These are phyloP conservation scores for Arachis hypogaea DNA, from an alignment of 306 rosid genomes.

Conservation along the genomic window DNA sequence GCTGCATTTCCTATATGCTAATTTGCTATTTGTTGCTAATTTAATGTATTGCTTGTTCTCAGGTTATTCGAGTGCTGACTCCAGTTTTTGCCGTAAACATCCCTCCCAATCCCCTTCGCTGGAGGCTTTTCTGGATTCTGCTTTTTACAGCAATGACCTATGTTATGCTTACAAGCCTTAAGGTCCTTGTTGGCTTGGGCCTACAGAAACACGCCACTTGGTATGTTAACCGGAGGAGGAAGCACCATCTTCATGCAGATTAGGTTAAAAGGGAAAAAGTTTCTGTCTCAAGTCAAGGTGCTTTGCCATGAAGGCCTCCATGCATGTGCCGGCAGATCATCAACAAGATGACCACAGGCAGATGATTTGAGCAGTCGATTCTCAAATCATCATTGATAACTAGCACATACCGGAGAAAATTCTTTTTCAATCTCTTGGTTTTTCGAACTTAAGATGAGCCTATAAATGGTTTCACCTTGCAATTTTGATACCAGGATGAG, in stretches of 20 bases:
- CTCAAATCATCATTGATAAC: slow-evolving; percentile 19
- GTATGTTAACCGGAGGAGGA: slow-evolving; percentile 78
- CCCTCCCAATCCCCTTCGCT: slow-evolving; percentile 72
- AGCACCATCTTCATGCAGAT: slow-evolving; percentile 82
- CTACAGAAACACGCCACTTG: slow-evolving; percentile 79
- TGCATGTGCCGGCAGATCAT: slow-evolving; percentile 16
- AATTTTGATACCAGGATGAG: too few relatives aligned
- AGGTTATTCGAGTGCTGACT: slow-evolving; percentile 96
- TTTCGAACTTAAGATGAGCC: slow-evolving; percentile 34
- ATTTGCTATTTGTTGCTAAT: slow-evolving; percentile 21
- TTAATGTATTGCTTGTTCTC: slow-evolving; percentile 28
- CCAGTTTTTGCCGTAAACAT: slow-evolving; percentile 86
- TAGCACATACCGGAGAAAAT: slow-evolving; percentile 32
- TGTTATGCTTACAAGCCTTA: slow-evolving; percentile 93
- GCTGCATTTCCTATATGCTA: slow-evolving; percentile 2
- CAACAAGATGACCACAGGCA: slow-evolving; percentile 10
- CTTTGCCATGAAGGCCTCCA: slow-evolving; percentile 33
- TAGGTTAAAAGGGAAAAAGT: slow-evolving; percentile 40
- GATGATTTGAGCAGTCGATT: slow-evolving; percentile 3
- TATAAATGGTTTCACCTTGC: slow-evolving; percentile 42
- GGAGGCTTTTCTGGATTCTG: slow-evolving; percentile 72
- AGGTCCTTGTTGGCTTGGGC: slow-evolving; percentile 83
- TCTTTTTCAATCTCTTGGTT: slow-evolving; percentile 30
- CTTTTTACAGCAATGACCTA: slow-evolving; percentile 65
- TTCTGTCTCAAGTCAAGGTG: slow-evolving; percentile 13